Base-by-base conservation (phyloP, 1,284 basidiomycete species). In the Exobasidium cylindrosporum region DNA sequence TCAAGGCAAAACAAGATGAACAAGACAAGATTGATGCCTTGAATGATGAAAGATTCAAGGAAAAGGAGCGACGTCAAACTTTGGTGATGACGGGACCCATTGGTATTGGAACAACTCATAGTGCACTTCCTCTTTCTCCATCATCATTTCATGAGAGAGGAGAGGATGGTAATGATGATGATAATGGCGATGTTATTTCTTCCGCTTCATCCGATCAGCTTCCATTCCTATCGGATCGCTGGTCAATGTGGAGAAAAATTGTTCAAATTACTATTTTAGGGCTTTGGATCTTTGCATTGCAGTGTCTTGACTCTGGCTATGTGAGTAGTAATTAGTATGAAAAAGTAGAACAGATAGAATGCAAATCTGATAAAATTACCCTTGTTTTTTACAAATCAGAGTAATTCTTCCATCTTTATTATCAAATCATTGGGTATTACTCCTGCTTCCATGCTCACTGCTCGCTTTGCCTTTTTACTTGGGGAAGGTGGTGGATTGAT, bases 281-380 rank as follows among this genome's bases (percentile, higher is more conserved):
- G 60, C 44, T 70, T 31, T 58, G 46, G 14, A 17, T 71, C 21
- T 65, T 72, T 50, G 46, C 64, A 2, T 49, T 72, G 10, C 68
- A 72, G 54, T 66, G 65, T 4, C 58, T 72, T 4, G 66, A 60
- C 23, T 64, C 70, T 3, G 68, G 70, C 14, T 72, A 68, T 60
- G 61, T 62, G 52, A 67, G n/a, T n/a, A n/a, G n/a, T n/a, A n/a
- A n/a, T n/a, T n/a, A n/a, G n/a, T n/a, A n/a, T n/a, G n/a, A n/a
- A n/a, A n/a, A n/a, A n/a, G n/a, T n/a, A n/a, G n/a, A n/a, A n/a
- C n/a, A n/a, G 65, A 56, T 59, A 63, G 0, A 62, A 68, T 28
- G 23, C 21, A 1, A 14, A 21, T 4, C 59, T 69, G 58, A 63
- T 62, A 3, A 14, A n/a, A 44, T 14, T n/a, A 14, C 14, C 14